Base-by-base conservation (phyloP, 2,329 filamentous ascomycete genomes). In the Aspergillus luchuensis region DNA sequence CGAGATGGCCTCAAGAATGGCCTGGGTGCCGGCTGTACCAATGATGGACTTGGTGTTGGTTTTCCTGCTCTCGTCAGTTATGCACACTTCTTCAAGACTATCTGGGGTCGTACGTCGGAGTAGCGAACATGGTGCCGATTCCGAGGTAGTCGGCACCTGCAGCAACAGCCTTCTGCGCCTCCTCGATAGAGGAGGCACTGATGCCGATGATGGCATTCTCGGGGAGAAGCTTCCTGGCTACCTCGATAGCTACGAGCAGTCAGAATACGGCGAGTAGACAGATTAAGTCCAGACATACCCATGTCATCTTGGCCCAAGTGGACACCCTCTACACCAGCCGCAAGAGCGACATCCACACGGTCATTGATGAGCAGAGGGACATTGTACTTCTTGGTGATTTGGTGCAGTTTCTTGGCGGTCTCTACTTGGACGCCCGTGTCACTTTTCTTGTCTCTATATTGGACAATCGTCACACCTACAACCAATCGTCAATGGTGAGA, bases 271-370 rank as follows among this genome's bases (percentile, higher is more conserved):
- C 23, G 13, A 41, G 45, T 19, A 30, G 17, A 49, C 21, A 56
- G 43, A n/a, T 39, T 49, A 51, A 25, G 38, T 21, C 41, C 38
- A 17, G 6, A 23, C 83, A 66, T 76, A 91, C 89, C 82, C 82
- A 97, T 89, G 75, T 98, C 94, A 83, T 97, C 93, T 79, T 98
- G 94, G 6, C 95, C 95, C 53, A 98, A 85, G 75, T 98, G 95
- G 8, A 97, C 92, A 49, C 95, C 95, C 79, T 97, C 94, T 59
- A 91, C 95, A 11, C 88, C 91, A 47, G 93, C 85, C 13, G 92
- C 92, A 17, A 92, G 83, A 8, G 92, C 93, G 25, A 98, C 91
- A 73, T 97, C 93, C 5, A 97, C 85, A 11, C 93, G 87, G 74
- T 98, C 95, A 73, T 98, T 98, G 80, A 98, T 92, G 57, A 98